Conservation (phyloP, 2,329 filamentous ascomycete genomes). For the Akanthomyces dipterigenus region DNA sequence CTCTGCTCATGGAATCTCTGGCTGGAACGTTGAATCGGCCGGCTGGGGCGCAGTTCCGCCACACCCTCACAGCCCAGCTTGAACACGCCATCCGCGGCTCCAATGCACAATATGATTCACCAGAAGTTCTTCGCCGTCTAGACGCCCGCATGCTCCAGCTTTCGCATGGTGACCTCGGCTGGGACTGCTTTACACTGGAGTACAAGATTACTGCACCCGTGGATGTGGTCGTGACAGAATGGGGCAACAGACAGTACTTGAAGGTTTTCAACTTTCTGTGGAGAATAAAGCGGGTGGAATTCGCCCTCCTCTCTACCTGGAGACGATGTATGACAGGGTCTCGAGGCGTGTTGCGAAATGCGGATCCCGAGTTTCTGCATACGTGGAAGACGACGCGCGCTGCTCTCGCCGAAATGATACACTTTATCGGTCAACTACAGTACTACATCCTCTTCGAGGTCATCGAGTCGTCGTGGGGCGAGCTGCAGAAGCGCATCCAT, state of each 20-base stretch:
- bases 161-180: slow-evolving; percentile 93
- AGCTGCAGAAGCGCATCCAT: slow-evolving; percentile 73
- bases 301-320: slow-evolving; percentile 86
- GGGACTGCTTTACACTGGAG: slow-evolving; percentile 98
- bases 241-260: slow-evolving; percentile 91
- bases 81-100: slow-evolving; percentile 96
- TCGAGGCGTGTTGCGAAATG: slow-evolving; percentile 76
- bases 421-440: slow-evolving; percentile 93
- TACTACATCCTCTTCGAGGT: slow-evolving; percentile 99
- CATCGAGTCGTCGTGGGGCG: slow-evolving; percentile 92
- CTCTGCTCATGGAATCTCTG: slow-evolving; percentile 91
- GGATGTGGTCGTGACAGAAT: slow-evolving; percentile 94
- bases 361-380: slow-evolving; percentile 59
- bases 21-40: slow-evolving; percentile 89
- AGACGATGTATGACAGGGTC: slow-evolving; percentile 92
- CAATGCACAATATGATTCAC: slow-evolving; percentile 90
- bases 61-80: slow-evolving; percentile 93
- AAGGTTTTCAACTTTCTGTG: slow-evolving; percentile 99
- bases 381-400: slow-evolving; percentile 91
- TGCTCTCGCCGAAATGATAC: slow-evolving; percentile 93
- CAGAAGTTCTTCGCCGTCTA: slow-evolving; percentile 82
- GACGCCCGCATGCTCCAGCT: slow-evolving; percentile 98
- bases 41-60: slow-evolving; percentile 92
- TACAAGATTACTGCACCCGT: slow-evolving; percentile 97
- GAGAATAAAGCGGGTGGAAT: slow-evolving; percentile 97